These are phyloP conservation scores for Dendrostoma leiphaemia DNA, from an alignment of 2,329 filamentous ascomycete species.

Conservation along the genomic window DNA sequence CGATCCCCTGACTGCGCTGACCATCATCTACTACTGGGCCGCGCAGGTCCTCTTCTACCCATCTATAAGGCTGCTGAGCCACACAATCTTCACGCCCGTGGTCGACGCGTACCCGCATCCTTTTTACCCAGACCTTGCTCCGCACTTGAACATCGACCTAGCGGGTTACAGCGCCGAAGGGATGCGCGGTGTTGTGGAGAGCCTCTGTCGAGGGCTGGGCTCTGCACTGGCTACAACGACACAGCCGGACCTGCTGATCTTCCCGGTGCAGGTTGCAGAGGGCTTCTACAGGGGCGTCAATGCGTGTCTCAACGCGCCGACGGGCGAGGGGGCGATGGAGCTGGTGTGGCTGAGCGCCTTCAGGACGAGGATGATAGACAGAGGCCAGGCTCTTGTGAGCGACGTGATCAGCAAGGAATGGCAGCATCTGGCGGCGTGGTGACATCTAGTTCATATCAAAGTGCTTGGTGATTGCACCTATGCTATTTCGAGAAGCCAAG, in stretches of 20 bases:
- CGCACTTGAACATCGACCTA: slow-evolving; percentile 39
- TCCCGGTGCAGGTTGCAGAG: slow-evolving; percentile 41
- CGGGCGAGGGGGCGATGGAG: slow-evolving; percentile 42
- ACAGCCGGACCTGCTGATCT: slow-evolving; percentile 46
- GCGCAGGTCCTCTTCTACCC: slow-evolving; percentile 47
- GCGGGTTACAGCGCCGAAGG: slow-evolving; percentile 44
- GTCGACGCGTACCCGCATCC: slow-evolving; percentile 34
- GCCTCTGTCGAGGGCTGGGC: slow-evolving; percentile 51
- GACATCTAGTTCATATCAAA: too few species aligned
- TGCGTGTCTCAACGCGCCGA: slow-evolving; percentile 34
- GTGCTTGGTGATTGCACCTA: too few species aligned
- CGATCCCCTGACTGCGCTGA: slow-evolving; percentile 41
- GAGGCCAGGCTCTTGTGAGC: slow-evolving; percentile 40
- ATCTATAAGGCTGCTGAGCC: slow-evolving; percentile 45
- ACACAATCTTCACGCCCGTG: slow-evolving; percentile 41
- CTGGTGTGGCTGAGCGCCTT: slow-evolving; percentile 48
- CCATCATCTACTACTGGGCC: slow-evolving; percentile 55
- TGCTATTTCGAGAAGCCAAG: too few species aligned
- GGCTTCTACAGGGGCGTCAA: slow-evolving; percentile 37
- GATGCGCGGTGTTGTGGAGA: slow-evolving; percentile 44
- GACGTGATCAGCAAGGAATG: slow-evolving; percentile 38
- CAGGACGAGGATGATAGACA: slow-evolving; percentile 34
- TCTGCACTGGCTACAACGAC: slow-evolving; percentile 40
- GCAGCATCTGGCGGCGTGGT: slow-evolving; percentile 27
- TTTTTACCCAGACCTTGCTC: slow-evolving; percentile 37